These are phyloP conservation scores for Paramecium tetraurelia DNA, from an alignment of 73 alveolate species.

Conservation along the genomic window DNA sequence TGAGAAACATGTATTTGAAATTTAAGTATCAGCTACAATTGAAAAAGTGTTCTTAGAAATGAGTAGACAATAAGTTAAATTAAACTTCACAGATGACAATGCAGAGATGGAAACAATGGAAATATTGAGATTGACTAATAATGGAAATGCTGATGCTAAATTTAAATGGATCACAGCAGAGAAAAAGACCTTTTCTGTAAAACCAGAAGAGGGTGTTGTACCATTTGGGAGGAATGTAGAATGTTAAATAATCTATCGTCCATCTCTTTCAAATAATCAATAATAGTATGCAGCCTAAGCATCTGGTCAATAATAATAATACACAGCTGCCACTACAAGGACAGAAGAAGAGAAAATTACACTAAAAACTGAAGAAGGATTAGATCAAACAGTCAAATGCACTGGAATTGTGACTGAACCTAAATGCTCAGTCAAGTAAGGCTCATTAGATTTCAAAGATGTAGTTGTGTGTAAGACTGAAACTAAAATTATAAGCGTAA, in stretches of 20 bases:
- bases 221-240: not conserved
- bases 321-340: slow-evolving; percentile 20
- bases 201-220: slow-evolving; percentile 54
- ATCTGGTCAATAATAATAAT: not conserved
- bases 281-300: not conserved
- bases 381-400: slow-evolving; percentile 81
- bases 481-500: slow-evolving; percentile 75
- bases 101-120: slow-evolving; percentile 91
- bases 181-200: slow-evolving; percentile 35
- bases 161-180: slow-evolving; percentile 85
- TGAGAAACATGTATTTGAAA: slow-evolving; percentile 87
- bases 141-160: slow-evolving; percentile 94
- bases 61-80: slow-evolving; percentile 70
- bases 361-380: slow-evolving; percentile 89
- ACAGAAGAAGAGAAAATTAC: slow-evolving; percentile 84
- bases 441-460: slow-evolving; percentile 78
- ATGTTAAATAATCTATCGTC: slow-evolving; percentile 39
- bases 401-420: slow-evolving; percentile 89
- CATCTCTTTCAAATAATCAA: not conserved
- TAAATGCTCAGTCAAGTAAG: slow-evolving; percentile 73
- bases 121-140: slow-evolving; percentile 85
- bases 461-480: slow-evolving; percentile 80
- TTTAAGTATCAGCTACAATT: slow-evolving; percentile 86
- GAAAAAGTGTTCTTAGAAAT: slow-evolving; percentile 83
- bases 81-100: slow-evolving; percentile 90